Evolutionary conservation across 176 grass and related monocot genomes (phyloP), one percentile per base, ranked within the genome.

Genomic region (Cenchrus americanus): DNA sequence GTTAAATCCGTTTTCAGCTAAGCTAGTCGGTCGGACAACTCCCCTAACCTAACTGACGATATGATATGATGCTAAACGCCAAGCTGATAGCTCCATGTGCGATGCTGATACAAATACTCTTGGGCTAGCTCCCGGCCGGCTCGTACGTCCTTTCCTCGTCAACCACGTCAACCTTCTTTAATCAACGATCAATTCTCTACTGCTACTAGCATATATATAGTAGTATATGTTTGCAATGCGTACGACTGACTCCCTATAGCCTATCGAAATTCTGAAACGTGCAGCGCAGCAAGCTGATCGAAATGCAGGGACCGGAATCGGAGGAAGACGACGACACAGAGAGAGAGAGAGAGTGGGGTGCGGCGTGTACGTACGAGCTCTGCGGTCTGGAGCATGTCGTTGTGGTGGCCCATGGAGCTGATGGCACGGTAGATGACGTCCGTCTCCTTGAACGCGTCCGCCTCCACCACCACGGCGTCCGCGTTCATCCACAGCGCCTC

Each of bases 391-490:
- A 98, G 89, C 92, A 98, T 93, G 84, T 98, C 96, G 62, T 90
- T 88, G 87, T 95, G 96, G 82, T 98, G 96, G 0, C 96, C 96
- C 80, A 87, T 90, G 82, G 96, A 98, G 82, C 91, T 98, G 14
- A 98, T 95, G 75, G 96, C 96, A 10, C 92, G 86, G 87, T 95
- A 95, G 84, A 98, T 95, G 30, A 98, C 96, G 47, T 98, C 95
- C 4, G 91, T 87, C 79, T 98, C 92, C 76, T 95, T 95, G 81
- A 98, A 98, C 0, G 95, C 95, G 59, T 98, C 96, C 1, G 96
- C 92, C 76, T 98, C 92, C 14, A 95, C 96, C 62, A 93, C 93
- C 82, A 98, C 53, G 0, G 92, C 90, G 21, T 86, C 89, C 63
- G 90, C 92, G 27, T 79, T 71, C 0, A 80, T 73, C 96, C 96